These are phyloP conservation scores for Aspergillus persii DNA, from an alignment of 2,329 filamentous ascomycete species.

Conservation along the genomic window DNA sequence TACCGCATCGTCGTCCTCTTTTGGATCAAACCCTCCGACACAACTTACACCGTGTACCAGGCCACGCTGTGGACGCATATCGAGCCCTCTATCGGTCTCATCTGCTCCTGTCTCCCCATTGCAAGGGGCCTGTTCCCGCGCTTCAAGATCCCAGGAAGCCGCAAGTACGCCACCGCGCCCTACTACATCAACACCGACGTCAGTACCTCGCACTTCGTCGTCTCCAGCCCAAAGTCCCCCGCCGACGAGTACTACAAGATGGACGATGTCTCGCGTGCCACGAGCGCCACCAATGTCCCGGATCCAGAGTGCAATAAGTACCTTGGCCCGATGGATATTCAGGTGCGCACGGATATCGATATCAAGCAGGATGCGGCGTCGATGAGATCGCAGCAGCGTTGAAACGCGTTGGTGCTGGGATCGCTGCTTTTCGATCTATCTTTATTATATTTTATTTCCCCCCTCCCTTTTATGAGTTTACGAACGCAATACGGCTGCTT, in stretches of 20 bases:
- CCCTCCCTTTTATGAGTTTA: neutral
- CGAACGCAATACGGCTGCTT: neutral
- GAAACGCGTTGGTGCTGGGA: no score
- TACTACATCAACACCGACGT: slow-evolving; percentile 29
- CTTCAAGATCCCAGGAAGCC: slow-evolving; percentile 21
- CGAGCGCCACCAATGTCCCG: slow-evolving; percentile 13
- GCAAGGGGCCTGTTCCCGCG: slow-evolving; percentile 34
- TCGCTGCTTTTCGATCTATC: neutral
- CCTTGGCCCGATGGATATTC: slow-evolving; percentile 22
- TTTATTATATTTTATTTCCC: no score
- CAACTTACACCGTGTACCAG: slow-evolving; percentile 35
- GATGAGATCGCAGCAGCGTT: slow-evolving; percentile 4
- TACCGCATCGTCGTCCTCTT: slow-evolving; percentile 37
- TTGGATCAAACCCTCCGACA: slow-evolving; percentile 27
- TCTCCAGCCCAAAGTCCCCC: slow-evolving; percentile 24
- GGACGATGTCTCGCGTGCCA: slow-evolving; percentile 21
- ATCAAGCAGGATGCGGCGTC: slow-evolving; percentile 24
- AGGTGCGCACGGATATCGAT: slow-evolving; percentile 32
- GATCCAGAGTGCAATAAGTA: slow-evolving; percentile 13
- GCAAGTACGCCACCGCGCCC: slow-evolving; percentile 21
- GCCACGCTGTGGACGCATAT: slow-evolving; percentile 36
- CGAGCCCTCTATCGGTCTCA: slow-evolving; percentile 34
- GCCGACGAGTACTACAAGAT: slow-evolving; percentile 29
- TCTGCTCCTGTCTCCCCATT: slow-evolving; percentile 35
- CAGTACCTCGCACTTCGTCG: slow-evolving; percentile 23